Base-by-base conservation (phyloP, 306 rosid species). In the Benincasa hispida region DNA sequence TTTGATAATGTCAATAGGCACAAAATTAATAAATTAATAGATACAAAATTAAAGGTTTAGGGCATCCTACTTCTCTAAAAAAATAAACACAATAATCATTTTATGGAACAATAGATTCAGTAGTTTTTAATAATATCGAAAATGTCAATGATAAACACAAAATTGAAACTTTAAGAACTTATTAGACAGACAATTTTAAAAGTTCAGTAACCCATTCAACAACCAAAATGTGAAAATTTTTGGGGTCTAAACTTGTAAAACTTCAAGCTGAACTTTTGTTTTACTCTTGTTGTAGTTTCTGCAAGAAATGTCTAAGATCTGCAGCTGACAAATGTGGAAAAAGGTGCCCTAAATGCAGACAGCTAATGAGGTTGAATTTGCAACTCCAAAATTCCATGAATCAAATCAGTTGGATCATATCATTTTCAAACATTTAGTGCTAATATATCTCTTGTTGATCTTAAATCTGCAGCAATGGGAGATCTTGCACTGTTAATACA, bases 261-360 rank as follows among this genome's bases (percentile, higher is more conserved):
- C 13, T 12, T 45, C 5, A 18, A 17, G 55, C 55, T 50, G 8
- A 50, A 50, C 21, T 5, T 45, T 45, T 45, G 50, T 11, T 11
- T 45, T 45, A 41, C 17, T 0, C 17, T 9, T 45, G 0, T 45
- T 83, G 79, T 83, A 95, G 99, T 75, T 95, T 95, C 81, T 95
- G 98, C 83, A 86, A 79, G 86, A 90, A 95, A 76, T 95, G 98
- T 73, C 85, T 94, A 65, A 82, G 89, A 77, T 90, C 92, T 72
- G 93, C 98, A 2, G 96, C 98, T 1, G 96, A 92, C 69, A 95
- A 90, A 85, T 95, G 99, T 77, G 98, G 99, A 75, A 92, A 84
- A 77, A 90, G 65, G 81, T 95, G 99, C 85, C 99, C 99, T 8
- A 95, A 92, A 73, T 95, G 99, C 89, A 90, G 98, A 76, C 92